A percentile compares a stretch with the other conserved stretches of the same genome.
phyloP scores from a whole-genome alignment of 208 protist species.

The Leishmania lainsoni region DNA sequence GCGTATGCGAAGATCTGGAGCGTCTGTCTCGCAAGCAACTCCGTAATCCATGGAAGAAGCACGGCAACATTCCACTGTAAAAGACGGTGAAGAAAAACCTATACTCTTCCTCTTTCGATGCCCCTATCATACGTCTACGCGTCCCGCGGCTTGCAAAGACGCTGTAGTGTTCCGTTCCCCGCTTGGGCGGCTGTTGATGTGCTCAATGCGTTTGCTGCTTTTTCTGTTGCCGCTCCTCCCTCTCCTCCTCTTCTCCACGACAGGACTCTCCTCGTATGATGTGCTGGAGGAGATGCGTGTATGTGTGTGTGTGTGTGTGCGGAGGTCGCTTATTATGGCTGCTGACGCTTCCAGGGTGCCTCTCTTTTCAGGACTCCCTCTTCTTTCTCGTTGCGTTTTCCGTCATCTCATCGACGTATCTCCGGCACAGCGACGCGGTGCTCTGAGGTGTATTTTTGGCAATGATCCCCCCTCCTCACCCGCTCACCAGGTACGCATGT shows the following conservation, averaged over 20 bases:
- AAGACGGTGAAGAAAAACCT: background rate
- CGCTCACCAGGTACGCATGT: background rate
- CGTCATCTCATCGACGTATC: too few species aligned
- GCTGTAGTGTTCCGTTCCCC: background rate
- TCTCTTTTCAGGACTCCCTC: too few species aligned
- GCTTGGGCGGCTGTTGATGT: background rate
- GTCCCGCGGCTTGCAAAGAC: background rate
- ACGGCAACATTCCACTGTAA: constrained; percentile 96
- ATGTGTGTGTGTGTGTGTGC: too few species aligned
- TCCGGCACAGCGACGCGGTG: too few species aligned
- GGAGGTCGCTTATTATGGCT: too few species aligned
- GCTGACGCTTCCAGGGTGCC: too few species aligned
- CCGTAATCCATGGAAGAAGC: constrained; percentile 92
- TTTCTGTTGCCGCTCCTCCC: constrained; percentile 4
- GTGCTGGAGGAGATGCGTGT: too few species aligned
- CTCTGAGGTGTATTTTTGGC: too few species aligned
- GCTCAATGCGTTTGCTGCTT: background rate
- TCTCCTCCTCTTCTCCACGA: too few species aligned
- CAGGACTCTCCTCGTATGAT: too few species aligned
- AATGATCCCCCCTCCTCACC: too few species aligned
- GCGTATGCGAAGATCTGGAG: constrained; percentile 94
- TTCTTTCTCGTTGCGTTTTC: too few species aligned
- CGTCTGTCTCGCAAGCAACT: constrained; percentile 88
- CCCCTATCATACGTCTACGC: background rate
- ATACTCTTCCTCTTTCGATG: background rate